A percentile compares a stretch with the other conserved stretches of the same genome.
These are phyloP conservation scores for Talaromyces thailandensis DNA, from an alignment of 495 filamentous ascomycete genomes.

Conservation along the genomic window DNA sequence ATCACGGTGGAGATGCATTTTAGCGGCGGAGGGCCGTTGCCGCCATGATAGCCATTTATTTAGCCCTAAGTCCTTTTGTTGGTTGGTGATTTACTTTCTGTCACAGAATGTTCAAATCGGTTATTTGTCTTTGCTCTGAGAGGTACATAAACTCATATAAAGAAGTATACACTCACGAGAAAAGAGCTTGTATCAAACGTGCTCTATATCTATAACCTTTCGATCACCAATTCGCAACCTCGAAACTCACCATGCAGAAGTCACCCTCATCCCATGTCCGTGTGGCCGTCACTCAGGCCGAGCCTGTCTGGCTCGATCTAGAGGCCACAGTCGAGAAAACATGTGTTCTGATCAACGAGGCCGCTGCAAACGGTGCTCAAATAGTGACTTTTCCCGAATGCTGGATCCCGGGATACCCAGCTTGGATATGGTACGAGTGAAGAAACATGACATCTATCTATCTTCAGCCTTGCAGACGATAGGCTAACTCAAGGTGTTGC, in stretches of 20 bases:
- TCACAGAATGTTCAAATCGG: neutral
- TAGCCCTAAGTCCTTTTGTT: neutral
- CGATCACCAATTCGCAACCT: neutral
- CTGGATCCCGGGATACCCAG: constrained; percentile 49
- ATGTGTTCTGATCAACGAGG: constrained; percentile 40
- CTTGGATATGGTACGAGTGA: constrained; percentile 47
- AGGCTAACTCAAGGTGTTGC: neutral
- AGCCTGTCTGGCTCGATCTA: constrained; percentile 48
- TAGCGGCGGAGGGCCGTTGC: neutral
- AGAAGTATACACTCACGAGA: neutral
- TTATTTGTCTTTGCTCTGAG: neutral
- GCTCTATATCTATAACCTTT: neutral
- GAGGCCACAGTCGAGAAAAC: constrained; percentile 39
- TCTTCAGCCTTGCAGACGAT: neutral
- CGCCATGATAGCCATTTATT: neutral
- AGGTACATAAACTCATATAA: neutral
- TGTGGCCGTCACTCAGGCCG: constrained; percentile 42
- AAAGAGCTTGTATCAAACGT: neutral
- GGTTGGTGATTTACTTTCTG: neutral
- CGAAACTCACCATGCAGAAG: neutral
- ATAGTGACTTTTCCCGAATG: constrained; percentile 48
- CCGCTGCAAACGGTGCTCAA: constrained; percentile 37
- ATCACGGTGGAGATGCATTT: neutral
- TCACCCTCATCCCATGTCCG: constrained; percentile 10
- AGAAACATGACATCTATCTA: neutral